phyloP scores from a whole-genome alignment of 2,329 filamentous ascomycete genomes.

The Paraphoma sp. region DNA sequence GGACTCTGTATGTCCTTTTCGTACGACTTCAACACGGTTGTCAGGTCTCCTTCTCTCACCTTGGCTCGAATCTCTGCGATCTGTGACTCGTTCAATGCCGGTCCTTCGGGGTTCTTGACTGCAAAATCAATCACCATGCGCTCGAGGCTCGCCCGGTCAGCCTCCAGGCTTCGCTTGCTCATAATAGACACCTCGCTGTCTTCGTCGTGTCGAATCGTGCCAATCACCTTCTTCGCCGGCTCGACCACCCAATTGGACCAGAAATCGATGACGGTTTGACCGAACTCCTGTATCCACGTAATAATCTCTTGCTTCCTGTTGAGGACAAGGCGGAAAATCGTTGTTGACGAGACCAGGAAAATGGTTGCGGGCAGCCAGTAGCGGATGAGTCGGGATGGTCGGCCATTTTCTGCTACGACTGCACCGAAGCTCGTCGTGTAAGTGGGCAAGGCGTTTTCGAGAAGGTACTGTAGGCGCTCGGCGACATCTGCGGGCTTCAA shows the following conservation, averaged over 20 bases:
- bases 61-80: conserved; percentile 77
- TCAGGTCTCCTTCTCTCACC: conserved; percentile 90
- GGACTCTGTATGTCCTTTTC: conserved; percentile 86
- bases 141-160: conserved; percentile 89
- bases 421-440: conserved; percentile 66
- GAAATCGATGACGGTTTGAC: conserved; percentile 82
- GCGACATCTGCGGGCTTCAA: conserved; percentile 64
- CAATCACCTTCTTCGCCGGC: conserved; percentile 80
- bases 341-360: conserved; percentile 79
- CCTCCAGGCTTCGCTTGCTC: conserved; percentile 89
- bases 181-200: conserved; percentile 95
- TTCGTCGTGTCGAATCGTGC: conserved; percentile 91
- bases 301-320: conserved; percentile 78
- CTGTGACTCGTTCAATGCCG: conserved; percentile 69
- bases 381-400: conserved; percentile 75
- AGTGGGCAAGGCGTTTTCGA: conserved; percentile 71
- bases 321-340: conserved; percentile 78
- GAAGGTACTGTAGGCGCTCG: conserved; percentile 70
- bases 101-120: conserved; percentile 75
- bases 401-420: conserved; percentile 71
- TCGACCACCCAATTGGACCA: conserved; percentile 97
- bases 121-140: conserved; percentile 99
- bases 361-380: conserved; percentile 85
- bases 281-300: conserved; percentile 80
- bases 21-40: conserved; percentile 87